Conservation (phyloP, 352 stramenopile species). For the Phytophthora multivora region DNA sequence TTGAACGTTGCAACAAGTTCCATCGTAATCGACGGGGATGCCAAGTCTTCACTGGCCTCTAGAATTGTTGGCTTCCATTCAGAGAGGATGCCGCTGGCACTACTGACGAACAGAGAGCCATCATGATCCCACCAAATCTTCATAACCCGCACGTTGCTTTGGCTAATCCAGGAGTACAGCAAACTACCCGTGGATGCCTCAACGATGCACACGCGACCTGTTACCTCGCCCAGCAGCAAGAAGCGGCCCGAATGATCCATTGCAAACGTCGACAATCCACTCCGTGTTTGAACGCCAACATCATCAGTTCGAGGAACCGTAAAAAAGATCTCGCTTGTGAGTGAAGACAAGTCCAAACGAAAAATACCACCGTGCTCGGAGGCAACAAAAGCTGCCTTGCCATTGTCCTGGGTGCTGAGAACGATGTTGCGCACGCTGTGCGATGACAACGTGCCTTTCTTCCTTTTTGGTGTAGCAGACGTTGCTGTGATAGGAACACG, state of each 20-base stretch:
- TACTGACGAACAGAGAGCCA: constrained; percentile 64
- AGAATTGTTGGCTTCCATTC: constrained; percentile 55
- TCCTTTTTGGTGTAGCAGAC: constrained; percentile 23
- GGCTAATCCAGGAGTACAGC: constrained; percentile 50
- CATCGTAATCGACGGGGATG: constrained; percentile 19
- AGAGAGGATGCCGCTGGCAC: constrained; percentile 56
- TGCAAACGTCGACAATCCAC: constrained; percentile 49
- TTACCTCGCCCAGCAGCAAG: constrained; percentile 63
- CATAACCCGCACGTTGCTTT: constrained; percentile 60
- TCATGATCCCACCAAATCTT: constrained; percentile 71
- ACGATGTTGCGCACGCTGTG: constrained; percentile 60
- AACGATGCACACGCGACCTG: constrained; percentile 56
- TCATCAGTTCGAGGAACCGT: constrained; percentile 7
- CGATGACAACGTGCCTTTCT: constrained; percentile 35
- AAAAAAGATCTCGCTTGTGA: constrained; percentile 43
- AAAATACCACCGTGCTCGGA: constrained; percentile 70
- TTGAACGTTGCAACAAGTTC: constrained; percentile 52
- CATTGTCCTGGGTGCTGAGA: constrained; percentile 32
- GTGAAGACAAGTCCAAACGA: constrained; percentile 40
- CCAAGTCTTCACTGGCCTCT: background rate
- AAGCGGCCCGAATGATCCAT: constrained; percentile 36
- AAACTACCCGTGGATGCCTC: constrained; percentile 40
- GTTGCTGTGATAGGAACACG: constrained; percentile 19
- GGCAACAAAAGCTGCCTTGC: constrained; percentile 54
- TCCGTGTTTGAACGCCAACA: constrained; percentile 15